Evolutionary conservation across 805 yeast species (phyloP).

Genomic region (Candida krabiensis): DNA sequence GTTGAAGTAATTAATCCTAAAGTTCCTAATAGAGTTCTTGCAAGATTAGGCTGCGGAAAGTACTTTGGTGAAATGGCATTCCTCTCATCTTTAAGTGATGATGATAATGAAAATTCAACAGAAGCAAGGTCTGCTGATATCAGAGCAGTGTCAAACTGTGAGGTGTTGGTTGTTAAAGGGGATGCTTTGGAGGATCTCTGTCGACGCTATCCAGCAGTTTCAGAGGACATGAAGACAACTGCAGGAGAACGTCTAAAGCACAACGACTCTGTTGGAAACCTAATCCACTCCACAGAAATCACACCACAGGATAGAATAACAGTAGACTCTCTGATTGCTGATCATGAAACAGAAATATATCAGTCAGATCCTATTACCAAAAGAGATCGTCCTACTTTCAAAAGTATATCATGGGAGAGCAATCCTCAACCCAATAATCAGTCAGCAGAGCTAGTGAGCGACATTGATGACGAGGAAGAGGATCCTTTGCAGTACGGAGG

Average conservation of each 20-base stretch:
- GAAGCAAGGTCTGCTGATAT: slow-evolving; percentile 59
- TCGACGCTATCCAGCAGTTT: slow-evolving; percentile 55
- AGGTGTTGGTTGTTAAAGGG: slow-evolving; percentile 60
- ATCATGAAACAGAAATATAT: slow-evolving; percentile 9
- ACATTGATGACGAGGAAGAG: slow-evolving; percentile 7
- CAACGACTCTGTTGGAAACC: slow-evolving; percentile 29
- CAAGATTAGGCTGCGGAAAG: slow-evolving; percentile 60
- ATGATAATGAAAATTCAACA: slow-evolving; percentile 24
- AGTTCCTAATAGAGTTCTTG: slow-evolving; percentile 42
- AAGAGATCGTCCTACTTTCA: slow-evolving; percentile 12
- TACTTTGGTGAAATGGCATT: slow-evolving; percentile 82
- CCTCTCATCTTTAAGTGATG: slow-evolving; percentile 41
- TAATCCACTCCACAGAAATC: slow-evolving; percentile 21
- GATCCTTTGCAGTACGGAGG: slow-evolving; percentile 8
- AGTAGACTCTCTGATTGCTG: slow-evolving; percentile 18
- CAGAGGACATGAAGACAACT: slow-evolving; percentile 58
- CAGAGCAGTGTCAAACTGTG: slow-evolving; percentile 59
- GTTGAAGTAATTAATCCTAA: slow-evolving; percentile 59
- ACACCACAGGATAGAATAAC: slow-evolving; percentile 21
- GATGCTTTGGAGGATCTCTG: slow-evolving; percentile 54
- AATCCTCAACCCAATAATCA: not conserved
- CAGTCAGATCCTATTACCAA: not conserved
- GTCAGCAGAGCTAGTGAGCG: not conserved
- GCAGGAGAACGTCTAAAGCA: slow-evolving; percentile 50
- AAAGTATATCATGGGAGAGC: slow-evolving; percentile 23